These are phyloP conservation scores for Gymnopilus dilepis DNA, from an alignment of 768 basidiomycete species.

Conservation along the genomic window DNA sequence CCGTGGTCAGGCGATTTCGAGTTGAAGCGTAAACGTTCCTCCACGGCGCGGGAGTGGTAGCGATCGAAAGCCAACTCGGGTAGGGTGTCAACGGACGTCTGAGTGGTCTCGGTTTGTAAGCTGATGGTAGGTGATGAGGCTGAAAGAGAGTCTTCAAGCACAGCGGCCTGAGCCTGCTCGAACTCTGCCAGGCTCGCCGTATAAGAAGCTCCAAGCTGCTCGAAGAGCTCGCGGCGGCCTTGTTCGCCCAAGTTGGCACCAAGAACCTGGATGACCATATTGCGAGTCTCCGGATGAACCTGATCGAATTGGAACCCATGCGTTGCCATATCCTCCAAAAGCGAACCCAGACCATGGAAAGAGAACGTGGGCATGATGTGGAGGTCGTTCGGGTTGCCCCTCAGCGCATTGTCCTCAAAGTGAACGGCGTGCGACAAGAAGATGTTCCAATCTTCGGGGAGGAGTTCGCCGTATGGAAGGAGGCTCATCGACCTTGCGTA, in stretches of 20 bases:
- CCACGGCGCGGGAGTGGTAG: conserved; percentile 18
- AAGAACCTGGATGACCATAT: conserved; percentile 33
- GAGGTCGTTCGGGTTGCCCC: conserved; percentile 28
- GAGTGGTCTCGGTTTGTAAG: conserved; percentile 19
- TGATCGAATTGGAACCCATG: conserved; percentile 35
- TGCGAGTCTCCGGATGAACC: conserved; percentile 31
- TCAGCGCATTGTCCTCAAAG: conserved; percentile 36
- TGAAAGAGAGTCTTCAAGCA: conserved; percentile 28
- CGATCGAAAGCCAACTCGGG: conserved; percentile 15
- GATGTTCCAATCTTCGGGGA: conserved; percentile 48
- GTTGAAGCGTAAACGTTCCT: conserved; percentile 2
- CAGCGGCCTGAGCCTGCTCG: conserved; percentile 21
- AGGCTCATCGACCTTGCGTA: conserved; percentile 34
- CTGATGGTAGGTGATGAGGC: conserved; percentile 8
- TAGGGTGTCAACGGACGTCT: conserved; percentile 13
- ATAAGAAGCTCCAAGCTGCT: conserved; percentile 39
- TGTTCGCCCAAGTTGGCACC: conserved; percentile 30
- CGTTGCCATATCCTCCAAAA: conserved; percentile 47
- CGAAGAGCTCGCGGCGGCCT: conserved; percentile 30
- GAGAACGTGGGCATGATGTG: conserved; percentile 31
- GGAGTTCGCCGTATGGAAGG: conserved; percentile 36
- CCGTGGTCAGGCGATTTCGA: background rate
- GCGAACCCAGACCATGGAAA: conserved; percentile 43
- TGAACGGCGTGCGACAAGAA: conserved; percentile 48
- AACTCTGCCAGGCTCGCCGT: conserved; percentile 28